A percentile compares a stretch with the other conserved stretches of the same genome.
Conservation (phyloP, 1,284 basidiomycete species). For the Anthracocystis setariae region DNA sequence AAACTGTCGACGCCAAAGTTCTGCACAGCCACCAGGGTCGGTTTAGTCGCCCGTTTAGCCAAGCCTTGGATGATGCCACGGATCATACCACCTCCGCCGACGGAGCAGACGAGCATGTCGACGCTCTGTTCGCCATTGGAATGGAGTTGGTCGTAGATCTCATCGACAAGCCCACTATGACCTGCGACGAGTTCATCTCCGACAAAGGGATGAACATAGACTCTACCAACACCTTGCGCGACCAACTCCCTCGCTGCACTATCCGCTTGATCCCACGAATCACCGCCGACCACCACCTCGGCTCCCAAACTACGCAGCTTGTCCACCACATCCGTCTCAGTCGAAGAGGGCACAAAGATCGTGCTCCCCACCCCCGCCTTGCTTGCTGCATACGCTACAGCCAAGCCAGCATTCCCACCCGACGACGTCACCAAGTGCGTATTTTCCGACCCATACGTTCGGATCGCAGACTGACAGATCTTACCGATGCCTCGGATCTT, state of each 20-base stretch:
- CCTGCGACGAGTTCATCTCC: slow-evolving; percentile 57
- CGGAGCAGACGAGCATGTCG: slow-evolving; percentile 27
- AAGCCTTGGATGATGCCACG: slow-evolving; percentile 27
- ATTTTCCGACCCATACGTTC: not conserved
- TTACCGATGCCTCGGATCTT: slow-evolving; percentile 63
- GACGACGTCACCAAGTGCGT: slow-evolving; percentile 59
- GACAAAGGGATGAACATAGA: slow-evolving; percentile 64
- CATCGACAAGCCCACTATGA: slow-evolving; percentile 51
- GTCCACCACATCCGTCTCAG: slow-evolving; percentile 41
- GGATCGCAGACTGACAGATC: slow-evolving; percentile 19
- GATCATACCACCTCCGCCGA: slow-evolving; percentile 36
- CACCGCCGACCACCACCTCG: slow-evolving; percentile 30
- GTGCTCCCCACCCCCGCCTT: slow-evolving; percentile 52
- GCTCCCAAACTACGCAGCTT: slow-evolving; percentile 49
- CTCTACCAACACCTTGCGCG: slow-evolving; percentile 11
- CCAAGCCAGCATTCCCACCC: slow-evolving; percentile 67
- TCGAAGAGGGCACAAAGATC: slow-evolving; percentile 57
- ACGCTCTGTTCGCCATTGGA: not conserved
- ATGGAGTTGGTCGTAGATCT: slow-evolving; percentile 20
- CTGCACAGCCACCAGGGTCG: slow-evolving; percentile 47
- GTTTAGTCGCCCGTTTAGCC: not conserved
- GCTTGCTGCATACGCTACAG: slow-evolving; percentile 55
- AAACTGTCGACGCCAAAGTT: slow-evolving; percentile 54
- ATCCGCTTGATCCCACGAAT: slow-evolving; percentile 44
- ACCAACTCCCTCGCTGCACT: slow-evolving; percentile 31